phyloP scores from a whole-genome alignment of 148 eudicot species.

The Amaranthus cruentus region DNA sequence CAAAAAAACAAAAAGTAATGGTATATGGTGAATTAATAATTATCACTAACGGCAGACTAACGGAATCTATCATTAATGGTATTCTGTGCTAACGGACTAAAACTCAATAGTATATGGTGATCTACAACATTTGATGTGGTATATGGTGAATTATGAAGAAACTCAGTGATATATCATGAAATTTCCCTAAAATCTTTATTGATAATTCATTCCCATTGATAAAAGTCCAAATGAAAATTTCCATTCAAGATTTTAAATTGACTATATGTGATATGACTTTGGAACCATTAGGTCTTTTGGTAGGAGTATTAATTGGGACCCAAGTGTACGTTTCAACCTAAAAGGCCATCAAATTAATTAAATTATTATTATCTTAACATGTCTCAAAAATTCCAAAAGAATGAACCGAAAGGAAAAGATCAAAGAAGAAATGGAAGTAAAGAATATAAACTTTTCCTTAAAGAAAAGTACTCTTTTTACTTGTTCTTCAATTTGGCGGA shows the following conservation, averaged over 20 bases:
- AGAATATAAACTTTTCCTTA: constrained; percentile 3
- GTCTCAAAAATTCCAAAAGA: constrained; percentile 20
- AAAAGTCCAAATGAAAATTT: not conserved
- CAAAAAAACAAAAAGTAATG: too few relatives aligned
- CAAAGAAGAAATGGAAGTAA: not conserved
- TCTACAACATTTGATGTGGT: too few relatives aligned
- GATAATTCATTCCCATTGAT: too few relatives aligned
- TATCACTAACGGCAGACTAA: too few relatives aligned
- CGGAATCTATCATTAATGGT: too few relatives aligned
- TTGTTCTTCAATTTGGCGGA: not conserved
- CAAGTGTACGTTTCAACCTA: constrained; percentile 18
- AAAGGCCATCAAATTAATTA: not conserved
- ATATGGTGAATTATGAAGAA: too few relatives aligned
- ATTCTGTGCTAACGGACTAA: too few relatives aligned
- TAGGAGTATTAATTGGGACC: constrained; percentile 10
- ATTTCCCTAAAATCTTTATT: too few relatives aligned
- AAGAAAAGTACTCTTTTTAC: constrained; percentile 8
- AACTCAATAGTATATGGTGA: too few relatives aligned
- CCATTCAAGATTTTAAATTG: not conserved
- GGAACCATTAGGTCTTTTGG: not conserved
- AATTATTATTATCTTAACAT: not conserved
- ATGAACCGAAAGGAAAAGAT: constrained; percentile 14
- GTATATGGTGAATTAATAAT: too few relatives aligned
- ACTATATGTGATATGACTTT: constrained; percentile 2
- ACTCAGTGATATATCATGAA: too few relatives aligned